phyloP scores from a whole-genome alignment of 176 grass and related monocot genomes.

The Microstegium vimineum region DNA sequence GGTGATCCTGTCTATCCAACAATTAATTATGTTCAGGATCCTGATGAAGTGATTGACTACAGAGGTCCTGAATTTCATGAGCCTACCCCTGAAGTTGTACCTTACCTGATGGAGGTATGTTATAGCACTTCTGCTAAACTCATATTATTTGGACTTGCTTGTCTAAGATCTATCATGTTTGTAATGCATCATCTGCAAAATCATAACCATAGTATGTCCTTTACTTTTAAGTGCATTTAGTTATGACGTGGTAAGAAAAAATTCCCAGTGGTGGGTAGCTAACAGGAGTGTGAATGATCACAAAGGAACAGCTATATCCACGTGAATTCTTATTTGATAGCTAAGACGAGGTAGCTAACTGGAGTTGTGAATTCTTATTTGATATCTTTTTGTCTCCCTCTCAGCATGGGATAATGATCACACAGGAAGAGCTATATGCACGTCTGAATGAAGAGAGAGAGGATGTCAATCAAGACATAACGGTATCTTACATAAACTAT shows the following conservation, averaged over 20 bases:
- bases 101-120: slow-evolving; percentile 80
- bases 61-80: slow-evolving; percentile 89
- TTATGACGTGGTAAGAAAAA: slow-evolving; percentile 6
- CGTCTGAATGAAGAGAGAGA: slow-evolving; percentile 66
- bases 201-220: not conserved
- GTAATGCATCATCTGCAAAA: not conserved
- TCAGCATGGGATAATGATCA: slow-evolving; percentile 76
- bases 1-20: slow-evolving; percentile 99
- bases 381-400: slow-evolving; percentile 14
- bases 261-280: not conserved
- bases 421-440: slow-evolving; percentile 71
- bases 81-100: slow-evolving; percentile 71
- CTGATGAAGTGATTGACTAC: slow-evolving; percentile 73
- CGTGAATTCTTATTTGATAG: slow-evolving; percentile 6
- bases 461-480: slow-evolving; percentile 53
- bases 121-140: not conserved
- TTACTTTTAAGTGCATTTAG: slow-evolving; percentile 25
- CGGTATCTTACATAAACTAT: slow-evolving; percentile 36
- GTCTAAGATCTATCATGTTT: slow-evolving; percentile 25
- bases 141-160: not conserved
- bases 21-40: slow-evolving; percentile 90
- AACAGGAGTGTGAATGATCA: not conserved
- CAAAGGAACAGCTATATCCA: no score
- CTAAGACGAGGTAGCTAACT: no score
- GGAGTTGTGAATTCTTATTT: slow-evolving; percentile 14